These are phyloP conservation scores for Cyberlindnera sargentensis DNA, from an alignment of 805 yeast species.

Conservation along the genomic window DNA sequence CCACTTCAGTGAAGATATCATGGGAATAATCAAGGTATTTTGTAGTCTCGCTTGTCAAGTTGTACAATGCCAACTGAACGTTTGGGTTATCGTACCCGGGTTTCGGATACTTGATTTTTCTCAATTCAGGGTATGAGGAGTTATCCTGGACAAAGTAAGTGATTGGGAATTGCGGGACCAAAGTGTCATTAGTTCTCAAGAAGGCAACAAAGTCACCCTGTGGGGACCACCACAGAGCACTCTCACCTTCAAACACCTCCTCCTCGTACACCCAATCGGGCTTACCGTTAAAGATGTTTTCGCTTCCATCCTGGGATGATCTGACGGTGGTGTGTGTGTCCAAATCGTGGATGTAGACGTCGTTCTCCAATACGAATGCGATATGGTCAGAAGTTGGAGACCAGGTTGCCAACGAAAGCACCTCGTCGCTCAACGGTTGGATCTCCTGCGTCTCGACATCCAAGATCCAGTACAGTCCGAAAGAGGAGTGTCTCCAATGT, in stretches of 20 bases:
- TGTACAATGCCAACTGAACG: slow-evolving; percentile 47
- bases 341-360: slow-evolving; percentile 52
- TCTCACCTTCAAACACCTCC: slow-evolving; percentile 67
- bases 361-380: slow-evolving; percentile 62
- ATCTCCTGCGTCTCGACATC: slow-evolving; percentile 25
- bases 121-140: slow-evolving; percentile 54
- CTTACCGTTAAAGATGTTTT: slow-evolving; percentile 70
- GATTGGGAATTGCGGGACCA: slow-evolving; percentile 64
- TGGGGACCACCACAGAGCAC: slow-evolving; percentile 87
- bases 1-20: slow-evolving; percentile 53
- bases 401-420: slow-evolving; percentile 52
- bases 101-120: slow-evolving; percentile 71
- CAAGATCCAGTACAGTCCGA: slow-evolving; percentile 37
- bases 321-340: slow-evolving; percentile 22
- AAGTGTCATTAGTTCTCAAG: slow-evolving; percentile 63
- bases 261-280: slow-evolving; percentile 97
- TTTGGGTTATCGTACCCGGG: slow-evolving; percentile 74
- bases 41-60: slow-evolving; percentile 23
- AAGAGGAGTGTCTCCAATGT: slow-evolving; percentile 49
- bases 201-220: slow-evolving; percentile 57
- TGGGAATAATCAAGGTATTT: slow-evolving; percentile 37
- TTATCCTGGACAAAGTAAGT: slow-evolving; percentile 63
- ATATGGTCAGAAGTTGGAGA: slow-evolving; percentile 63
- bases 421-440: slow-evolving; percentile 22
- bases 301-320: slow-evolving; percentile 67